Base-by-base conservation (phyloP, 2,329 filamentous ascomycete species). In the Xylaria sp. region DNA sequence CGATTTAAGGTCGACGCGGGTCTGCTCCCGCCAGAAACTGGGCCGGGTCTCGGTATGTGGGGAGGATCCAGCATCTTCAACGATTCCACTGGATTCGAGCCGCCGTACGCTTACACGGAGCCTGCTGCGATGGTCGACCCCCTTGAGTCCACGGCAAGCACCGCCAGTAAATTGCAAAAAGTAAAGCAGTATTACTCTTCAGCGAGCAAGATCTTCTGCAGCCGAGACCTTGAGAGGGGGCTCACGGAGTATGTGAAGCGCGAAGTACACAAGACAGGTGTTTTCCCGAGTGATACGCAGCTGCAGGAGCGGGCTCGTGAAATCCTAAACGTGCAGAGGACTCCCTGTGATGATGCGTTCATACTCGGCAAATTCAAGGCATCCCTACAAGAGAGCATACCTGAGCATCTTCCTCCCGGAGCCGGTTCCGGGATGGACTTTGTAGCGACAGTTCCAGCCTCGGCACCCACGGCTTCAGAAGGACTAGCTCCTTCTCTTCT, bases 1-100 rank as follows among this genome's bases (percentile, higher is more conserved):
- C 79, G 83, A 50, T 86, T 87, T 74, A 87, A 87, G 70, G 78
- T 82, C 9, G 78, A 83, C 52, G 76, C 75, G 0, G 82, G 82
- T 16, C 79, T 87, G 35, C 70, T 80, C 2, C 73, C 75, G 0
- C 70, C 75, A n/a, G 74, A 76, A 8, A 72, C 75, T 3, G 80
- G 83, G 0, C 82, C 82, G 0, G 82, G 82, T 1, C 74, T 86
- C 0, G 74, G 76, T 0, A 16, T 59, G 1, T 63, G 69, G 1
- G 73, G 70, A 23, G 61, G 69, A 5, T 69, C 74, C 82, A 75
- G 75, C 51, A 63, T 79, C 1, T 68, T 72, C 16, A n/a, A 7
- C n/a, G 76, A 79, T 47, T 81, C 81, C 4, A 76, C 79, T 0
- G 82, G 82, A 2, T 84, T 85, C 66, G 78, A 78, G 5, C 81